phyloP scores from a whole-genome alignment of 1,284 basidiomycete genomes.

The Cutaneotrichosporon cavernicola region DNA sequence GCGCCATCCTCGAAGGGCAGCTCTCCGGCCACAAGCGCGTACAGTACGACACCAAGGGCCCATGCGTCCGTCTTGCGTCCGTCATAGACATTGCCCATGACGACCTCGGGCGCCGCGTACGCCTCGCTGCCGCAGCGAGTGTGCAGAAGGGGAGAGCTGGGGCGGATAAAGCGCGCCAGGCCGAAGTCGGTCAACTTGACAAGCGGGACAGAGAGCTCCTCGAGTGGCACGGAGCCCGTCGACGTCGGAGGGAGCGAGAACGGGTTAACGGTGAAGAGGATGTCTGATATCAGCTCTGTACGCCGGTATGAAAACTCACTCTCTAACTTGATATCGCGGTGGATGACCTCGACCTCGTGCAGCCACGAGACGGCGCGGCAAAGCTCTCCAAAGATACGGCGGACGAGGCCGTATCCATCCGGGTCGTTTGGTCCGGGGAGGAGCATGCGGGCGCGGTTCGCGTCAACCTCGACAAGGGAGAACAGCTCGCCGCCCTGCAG shows the following conservation, averaged over 20 bases:
- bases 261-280: constrained; percentile 59
- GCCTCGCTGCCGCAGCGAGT: constrained; percentile 89
- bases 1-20: constrained; percentile 53
- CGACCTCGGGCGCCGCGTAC: constrained; percentile 87
- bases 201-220: constrained; percentile 60
- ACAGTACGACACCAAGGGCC: constrained; percentile 82
- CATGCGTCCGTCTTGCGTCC: constrained; percentile 84
- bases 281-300: constrained; percentile 55
- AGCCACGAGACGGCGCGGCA: constrained; percentile 82
- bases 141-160: constrained; percentile 66
- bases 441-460: constrained; percentile 56
- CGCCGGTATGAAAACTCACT: constrained; percentile 60
- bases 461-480: constrained; percentile 68
- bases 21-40: constrained; percentile 66
- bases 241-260: constrained; percentile 51
- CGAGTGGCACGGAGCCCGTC: constrained; percentile 48
- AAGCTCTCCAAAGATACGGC: constrained; percentile 76
- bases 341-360: constrained; percentile 81
- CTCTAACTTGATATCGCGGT: constrained; percentile 91
- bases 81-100: constrained; percentile 75
- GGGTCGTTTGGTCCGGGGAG: constrained; percentile 25
- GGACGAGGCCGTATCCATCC: constrained; percentile 57
- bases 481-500: constrained; percentile 81
- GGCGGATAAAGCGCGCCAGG: constrained; percentile 78
- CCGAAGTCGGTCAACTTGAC: constrained; percentile 90